A percentile compares a stretch with the other conserved stretches of the same genome.
These are phyloP conservation scores for Bullera alba DNA, from an alignment of 768 basidiomycete species.

Conservation along the genomic window DNA sequence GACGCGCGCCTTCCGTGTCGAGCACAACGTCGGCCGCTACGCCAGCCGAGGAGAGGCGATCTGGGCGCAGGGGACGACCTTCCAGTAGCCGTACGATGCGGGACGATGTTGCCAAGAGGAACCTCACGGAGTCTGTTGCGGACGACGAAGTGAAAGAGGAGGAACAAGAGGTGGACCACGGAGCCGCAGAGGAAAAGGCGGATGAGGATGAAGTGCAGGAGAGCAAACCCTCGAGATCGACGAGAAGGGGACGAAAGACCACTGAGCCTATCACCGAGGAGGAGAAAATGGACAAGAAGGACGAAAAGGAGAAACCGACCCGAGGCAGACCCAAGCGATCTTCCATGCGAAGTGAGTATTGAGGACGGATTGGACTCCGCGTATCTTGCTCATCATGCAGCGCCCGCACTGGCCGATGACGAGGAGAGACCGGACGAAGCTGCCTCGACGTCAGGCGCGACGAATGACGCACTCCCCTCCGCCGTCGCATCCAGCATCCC, in stretches of 20 bases:
- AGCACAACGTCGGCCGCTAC: conserved; percentile 18
- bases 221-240: conserved; percentile 1
- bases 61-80: conserved; percentile 1
- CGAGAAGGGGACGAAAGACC: background rate
- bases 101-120: conserved; percentile 1
- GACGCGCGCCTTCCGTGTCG: conserved; percentile 21
- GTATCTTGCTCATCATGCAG: too few relatives aligned
- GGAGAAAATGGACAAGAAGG: conserved; percentile 19
- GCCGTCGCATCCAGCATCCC: too few relatives aligned
- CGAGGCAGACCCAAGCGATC: background rate
- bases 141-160: conserved; percentile 11
- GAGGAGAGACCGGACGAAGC: too few relatives aligned
- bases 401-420: too few relatives aligned
- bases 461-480: too few relatives aligned
- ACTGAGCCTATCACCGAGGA: background rate
- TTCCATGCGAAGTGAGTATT: background rate
- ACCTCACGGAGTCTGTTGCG: conserved; percentile 1
- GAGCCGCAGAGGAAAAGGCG: conserved; percentile 9
- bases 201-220: conserved; percentile 6
- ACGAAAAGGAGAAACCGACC: conserved; percentile 1
- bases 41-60: conserved; percentile 5
- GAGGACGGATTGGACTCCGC: too few relatives aligned
- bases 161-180: conserved; percentile 10
- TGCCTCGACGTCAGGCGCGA: too few relatives aligned
- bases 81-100: conserved; percentile 5